Conservation (phyloP, 805 yeast genomes). For the Soucietia sequanensis region DNA sequence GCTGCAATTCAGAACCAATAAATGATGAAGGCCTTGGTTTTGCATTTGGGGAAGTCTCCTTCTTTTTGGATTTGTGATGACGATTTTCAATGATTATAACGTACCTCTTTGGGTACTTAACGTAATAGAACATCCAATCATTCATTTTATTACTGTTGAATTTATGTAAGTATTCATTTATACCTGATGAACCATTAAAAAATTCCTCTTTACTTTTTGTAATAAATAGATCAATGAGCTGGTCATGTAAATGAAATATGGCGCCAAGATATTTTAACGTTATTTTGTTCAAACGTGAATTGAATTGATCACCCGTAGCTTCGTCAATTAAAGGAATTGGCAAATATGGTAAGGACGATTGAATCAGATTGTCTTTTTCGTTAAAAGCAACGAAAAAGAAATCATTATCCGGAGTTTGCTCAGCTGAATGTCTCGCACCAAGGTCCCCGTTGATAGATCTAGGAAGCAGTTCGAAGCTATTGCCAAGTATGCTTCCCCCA, state of each 20-base stretch:
- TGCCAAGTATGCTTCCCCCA: constrained; percentile 19
- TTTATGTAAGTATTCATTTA: constrained; percentile 40
- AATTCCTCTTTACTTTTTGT: constrained; percentile 19
- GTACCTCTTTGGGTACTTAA: constrained; percentile 25
- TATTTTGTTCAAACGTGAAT: constrained; percentile 5
- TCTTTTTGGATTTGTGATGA: constrained; percentile 19
- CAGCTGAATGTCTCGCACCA: background rate
- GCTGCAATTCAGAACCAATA: background rate
- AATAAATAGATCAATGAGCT: constrained; percentile 30
- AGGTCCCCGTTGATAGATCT: constrained; percentile 19
- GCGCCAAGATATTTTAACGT: constrained; percentile 21
- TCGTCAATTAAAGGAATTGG: no score
- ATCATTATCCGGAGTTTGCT: constrained; percentile 29
- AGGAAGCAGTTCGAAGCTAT: constrained; percentile 29
- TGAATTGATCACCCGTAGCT: constrained; percentile 7
- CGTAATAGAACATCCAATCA: constrained; percentile 44
- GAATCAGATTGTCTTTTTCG: constrained; percentile 17
- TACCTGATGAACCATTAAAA: constrained; percentile 16
- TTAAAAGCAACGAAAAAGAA: constrained; percentile 40
- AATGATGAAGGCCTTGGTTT: constrained; percentile 5
- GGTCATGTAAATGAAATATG: constrained; percentile 39
- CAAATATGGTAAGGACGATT: constrained; percentile 38
- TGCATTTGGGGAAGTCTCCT: constrained; percentile 6
- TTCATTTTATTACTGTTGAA: constrained; percentile 34
- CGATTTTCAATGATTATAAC: constrained; percentile 36